Conservation (phyloP, 192 early-diverging fungal genomes). For the Jimgerdemannia flammicorona region DNA sequence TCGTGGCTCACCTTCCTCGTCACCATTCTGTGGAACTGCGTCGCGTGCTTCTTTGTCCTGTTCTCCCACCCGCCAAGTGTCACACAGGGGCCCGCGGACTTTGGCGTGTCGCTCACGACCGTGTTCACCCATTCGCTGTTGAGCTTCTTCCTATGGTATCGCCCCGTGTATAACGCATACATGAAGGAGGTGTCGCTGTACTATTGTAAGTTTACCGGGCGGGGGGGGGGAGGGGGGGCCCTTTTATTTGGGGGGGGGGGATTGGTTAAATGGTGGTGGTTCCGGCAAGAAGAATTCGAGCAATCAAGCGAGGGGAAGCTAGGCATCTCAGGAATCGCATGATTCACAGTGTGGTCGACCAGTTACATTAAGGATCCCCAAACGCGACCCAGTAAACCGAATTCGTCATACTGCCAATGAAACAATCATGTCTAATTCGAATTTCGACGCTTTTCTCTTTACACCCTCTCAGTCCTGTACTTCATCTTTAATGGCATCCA, state of each 20-base stretch:
- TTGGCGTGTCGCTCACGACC: slow-evolving; percentile 72
- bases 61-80: slow-evolving; percentile 60
- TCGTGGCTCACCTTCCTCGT: slow-evolving; percentile 71
- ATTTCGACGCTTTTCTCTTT: background rate
- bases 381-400: too few species aligned
- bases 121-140: slow-evolving; percentile 71
- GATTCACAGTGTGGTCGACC: too few species aligned
- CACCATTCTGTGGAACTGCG: slow-evolving; percentile 72
- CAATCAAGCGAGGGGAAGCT: too few species aligned
- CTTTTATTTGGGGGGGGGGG: too few species aligned
- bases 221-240: too few species aligned
- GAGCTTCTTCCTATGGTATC: slow-evolving; percentile 87
- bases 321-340: too few species aligned
- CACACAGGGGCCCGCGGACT: slow-evolving; percentile 67
- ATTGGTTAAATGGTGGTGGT: too few species aligned
- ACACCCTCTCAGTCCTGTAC: slow-evolving; percentile 56
- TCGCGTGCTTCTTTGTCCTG: slow-evolving; percentile 73
- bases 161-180: slow-evolving; percentile 84
- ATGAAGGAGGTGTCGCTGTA: slow-evolving; percentile 85
- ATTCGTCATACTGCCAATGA: too few species aligned
- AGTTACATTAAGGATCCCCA: too few species aligned
- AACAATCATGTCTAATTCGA: background rate
- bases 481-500: slow-evolving; percentile 87
- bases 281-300: too few species aligned
- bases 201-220: slow-evolving; percentile 52